Conservation (phyloP, 371 early-diverging fungal genomes). For the Actinomortierella ambigua region DNA sequence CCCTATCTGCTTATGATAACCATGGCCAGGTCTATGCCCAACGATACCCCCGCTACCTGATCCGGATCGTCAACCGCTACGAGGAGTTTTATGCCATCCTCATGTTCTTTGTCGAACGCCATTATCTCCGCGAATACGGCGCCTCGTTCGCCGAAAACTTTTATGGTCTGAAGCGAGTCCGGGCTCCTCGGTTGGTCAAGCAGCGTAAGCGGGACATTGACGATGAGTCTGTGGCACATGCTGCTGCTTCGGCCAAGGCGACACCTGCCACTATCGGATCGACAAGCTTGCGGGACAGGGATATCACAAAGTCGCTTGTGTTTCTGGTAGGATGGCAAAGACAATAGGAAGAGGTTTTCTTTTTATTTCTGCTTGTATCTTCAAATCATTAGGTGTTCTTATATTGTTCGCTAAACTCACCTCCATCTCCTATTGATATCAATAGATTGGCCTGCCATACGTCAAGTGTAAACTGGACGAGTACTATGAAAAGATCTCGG, state of each 20-base stretch:
- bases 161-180: slow-evolving; percentile 81
- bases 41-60: slow-evolving; percentile 83
- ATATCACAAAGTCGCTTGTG: slow-evolving; percentile 70
- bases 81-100: slow-evolving; percentile 80
- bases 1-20: not conserved
- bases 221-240: slow-evolving; percentile 27
- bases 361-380: not conserved
- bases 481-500: slow-evolving; percentile 68
- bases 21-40: slow-evolving; percentile 87
- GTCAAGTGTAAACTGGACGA: slow-evolving; percentile 78
- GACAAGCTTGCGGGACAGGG: slow-evolving; percentile 36
- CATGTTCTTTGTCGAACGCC: slow-evolving; percentile 81
- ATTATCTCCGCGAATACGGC: slow-evolving; percentile 82
- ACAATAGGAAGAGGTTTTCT: no score
- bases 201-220: slow-evolving; percentile 24
- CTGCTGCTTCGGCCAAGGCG: slow-evolving; percentile 12
- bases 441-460: slow-evolving; percentile 71
- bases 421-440: not conserved
- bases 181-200: slow-evolving; percentile 21
- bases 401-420: not conserved
- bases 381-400: not conserved
- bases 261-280: slow-evolving; percentile 20
- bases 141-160: slow-evolving; percentile 92
- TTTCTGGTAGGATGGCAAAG: slow-evolving; percentile 58
- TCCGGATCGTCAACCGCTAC: slow-evolving; percentile 77